Evolutionary conservation across 2,329 filamentous ascomycete species (phyloP), one percentile per base, ranked within the genome.

Genomic region (Elsinoe fawcettii): DNA sequence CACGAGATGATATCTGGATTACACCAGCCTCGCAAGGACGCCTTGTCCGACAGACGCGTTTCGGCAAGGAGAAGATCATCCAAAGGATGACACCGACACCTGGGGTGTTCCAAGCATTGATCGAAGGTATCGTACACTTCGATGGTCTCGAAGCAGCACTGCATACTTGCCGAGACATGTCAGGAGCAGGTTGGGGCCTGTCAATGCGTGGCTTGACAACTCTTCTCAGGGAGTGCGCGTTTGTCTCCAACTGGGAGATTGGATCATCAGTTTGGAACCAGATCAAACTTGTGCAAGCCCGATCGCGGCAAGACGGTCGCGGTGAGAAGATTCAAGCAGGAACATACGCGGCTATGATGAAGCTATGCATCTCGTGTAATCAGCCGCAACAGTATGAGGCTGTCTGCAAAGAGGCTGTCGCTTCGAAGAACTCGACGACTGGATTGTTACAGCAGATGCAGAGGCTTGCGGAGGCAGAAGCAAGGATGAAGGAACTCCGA

Each of bases 71-170:
- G 34, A 69, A 65, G 39, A 60, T 76, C 14, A 68, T 72, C n/a
- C 75, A 77, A 57, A 71, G 74, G 20, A 69, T 74, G 5, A 66
- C 72, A 53, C 70, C 74, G 1, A 75, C 70, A 1, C 75, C 75
- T 3, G 67, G 71, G 59, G 75, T 77, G 0, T 74, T 76, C 59
- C 64, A 66, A 11, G 66, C 70, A 1, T 60, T 78, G 14, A 70
- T 77, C 34, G 62, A 63, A 49, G 75, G 75, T 14, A 68, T 73
- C 1, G 62, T 76, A 36, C 68, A 71, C 51, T 77, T 77, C 59
- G 67, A 69, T 23, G 75, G 75, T 12, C 74, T 77, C 47, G 71
- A 75, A 2, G 66, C 70, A 9, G 71, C 74, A 9, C 61, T 76
- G 7, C 64, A 70, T 1, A 67, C 75, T 12, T 75, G 72, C 60